Evolutionary conservation across 345 rosid genomes (phyloP), one percentile per base, ranked within the genome.

Genomic region (Salix exigua): DNA sequence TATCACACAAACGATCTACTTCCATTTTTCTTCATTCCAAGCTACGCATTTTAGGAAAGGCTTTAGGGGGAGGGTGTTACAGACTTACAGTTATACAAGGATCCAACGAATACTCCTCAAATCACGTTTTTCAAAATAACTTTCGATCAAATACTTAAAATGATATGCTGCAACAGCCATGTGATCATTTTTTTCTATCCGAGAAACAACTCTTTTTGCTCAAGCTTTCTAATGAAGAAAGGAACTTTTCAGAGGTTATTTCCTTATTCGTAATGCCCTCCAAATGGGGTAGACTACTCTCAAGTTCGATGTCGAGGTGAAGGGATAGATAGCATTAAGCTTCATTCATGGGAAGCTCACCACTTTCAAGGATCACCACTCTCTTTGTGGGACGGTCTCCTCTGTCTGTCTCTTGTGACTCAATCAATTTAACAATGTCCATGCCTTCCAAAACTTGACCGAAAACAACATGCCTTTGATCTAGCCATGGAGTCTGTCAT

Each of bases 381-480:
- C 87, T 90, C 89, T 92, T 94, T 71, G 86, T 82, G 66, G 98
- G 97, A 60, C 97, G 94, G 90, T 96, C 99, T 28, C 97, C 98
- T 85, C 97, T 85, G 83, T 94, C 97, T 0, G 99, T 96, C 78
- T 94, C 97, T 72, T 89, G 94, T 0, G 90, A 89, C 80, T 94
- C 94, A 9, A 91, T 81, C 68, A 92, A 86, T 89, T 79, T 88
- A 33, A 94, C 98, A 13, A 88, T 80, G 67, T 94, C 97, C 94
- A 96, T 89, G 75, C 99, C 99, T 83, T 96, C 98, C 76, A 94
- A 55, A 26, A 96, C 97, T 87, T 94, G 98, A 60, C 98, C 97
- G 8, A 96, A 96, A 71, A 96, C 99, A 28, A 96, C 99, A 80
- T 96, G 98, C 86, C 97, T 90, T 79, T 87, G 88, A 79, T 94